Base-by-base conservation (phyloP, 805 yeast species). In the Suhomyces prunicola region DNA sequence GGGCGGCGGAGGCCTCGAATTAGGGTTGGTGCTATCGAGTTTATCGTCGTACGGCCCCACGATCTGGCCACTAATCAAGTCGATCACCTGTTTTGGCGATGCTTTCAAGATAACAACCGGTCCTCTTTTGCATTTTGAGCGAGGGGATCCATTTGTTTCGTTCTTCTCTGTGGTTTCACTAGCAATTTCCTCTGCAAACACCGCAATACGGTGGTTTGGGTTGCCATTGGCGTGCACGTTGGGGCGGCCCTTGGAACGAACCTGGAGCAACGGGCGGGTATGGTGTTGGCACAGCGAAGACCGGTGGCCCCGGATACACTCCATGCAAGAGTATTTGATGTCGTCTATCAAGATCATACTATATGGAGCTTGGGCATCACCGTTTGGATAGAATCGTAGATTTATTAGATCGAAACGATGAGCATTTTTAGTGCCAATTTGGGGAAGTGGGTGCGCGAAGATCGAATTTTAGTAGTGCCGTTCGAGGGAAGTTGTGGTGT, bases 261-360 rank as follows among this genome's bases (percentile, higher is more conserved):
- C 97, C 61, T 90, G 89, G 10, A 92, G 85, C 41, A 93, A 74
- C 23, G 94, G 90, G 46, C 97, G 77, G 50, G 81, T 76, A 29
- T 87, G 82, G 69, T 93, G 99, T 50, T 82, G 82, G 68, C 99
- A 93, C 51, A 86, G 83, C 0, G 93, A 84, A 1, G 97, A 88
- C 41, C 99, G 73, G 64, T 93, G 99, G 15, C 98, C 98, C 44
- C 97, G 76, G 23, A 94, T 90, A 65, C 99, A 93, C 62, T 86
- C 86, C 51, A 82, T 81, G 69, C 97, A 90, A 3, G 96, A 88
- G 66, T 88, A 87, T 62, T 91, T 87, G 60, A 82, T 87, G 27
- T 87, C 88, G 57, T 87, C 88, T 61, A 87, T 88, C 50, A 88
- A 71, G 50, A 90, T 88, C 96, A 90, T 90, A 35, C 22, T 26